Evolutionary conservation across 1,284 basidiomycete species (phyloP).

Genomic region (Pseudozyma thailandica): DNA sequence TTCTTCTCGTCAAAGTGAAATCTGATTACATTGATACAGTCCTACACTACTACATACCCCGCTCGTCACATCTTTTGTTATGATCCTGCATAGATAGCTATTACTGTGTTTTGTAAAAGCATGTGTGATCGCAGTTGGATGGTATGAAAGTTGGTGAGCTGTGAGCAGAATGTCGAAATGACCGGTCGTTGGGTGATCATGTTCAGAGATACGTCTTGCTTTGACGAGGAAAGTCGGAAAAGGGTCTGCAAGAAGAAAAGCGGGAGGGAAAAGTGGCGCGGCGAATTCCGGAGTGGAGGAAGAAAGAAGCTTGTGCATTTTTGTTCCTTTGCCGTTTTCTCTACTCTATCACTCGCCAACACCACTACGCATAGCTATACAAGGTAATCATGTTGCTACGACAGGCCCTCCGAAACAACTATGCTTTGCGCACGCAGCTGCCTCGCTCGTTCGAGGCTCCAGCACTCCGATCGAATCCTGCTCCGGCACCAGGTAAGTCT

Average conservation of each 20-base stretch:
- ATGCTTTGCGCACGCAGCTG: conserved; percentile 29
- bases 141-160: too few species aligned
- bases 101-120: too few species aligned
- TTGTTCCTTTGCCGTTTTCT: background rate
- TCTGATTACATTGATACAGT: background rate
- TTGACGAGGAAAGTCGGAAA: background rate
- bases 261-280: conserved; percentile 7
- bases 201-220: too few species aligned
- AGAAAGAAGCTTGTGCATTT: conserved; percentile 5
- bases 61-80: conserved; percentile 5
- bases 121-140: too few species aligned
- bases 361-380: background rate
- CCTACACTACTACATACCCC: conserved; percentile 15
- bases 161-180: too few species aligned
- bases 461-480: conserved; percentile 8
- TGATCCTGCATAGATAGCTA: conserved; percentile 10
- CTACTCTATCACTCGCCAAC: background rate
- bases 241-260: conserved; percentile 4
- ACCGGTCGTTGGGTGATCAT: too few species aligned
- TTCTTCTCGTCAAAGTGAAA: conserved; percentile 59
- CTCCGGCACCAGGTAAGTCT: conserved; percentile 28
- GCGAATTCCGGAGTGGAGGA: conserved; percentile 36
- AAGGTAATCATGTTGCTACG: conserved; percentile 25
- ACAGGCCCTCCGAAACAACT: conserved; percentile 38
- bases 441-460: conserved; percentile 29